A percentile compares a stretch with the other conserved stretches of the same genome.
Evolutionary conservation across 1,284 basidiomycete species (phyloP).

Genomic region (Neolentinus lepideus): DNA sequence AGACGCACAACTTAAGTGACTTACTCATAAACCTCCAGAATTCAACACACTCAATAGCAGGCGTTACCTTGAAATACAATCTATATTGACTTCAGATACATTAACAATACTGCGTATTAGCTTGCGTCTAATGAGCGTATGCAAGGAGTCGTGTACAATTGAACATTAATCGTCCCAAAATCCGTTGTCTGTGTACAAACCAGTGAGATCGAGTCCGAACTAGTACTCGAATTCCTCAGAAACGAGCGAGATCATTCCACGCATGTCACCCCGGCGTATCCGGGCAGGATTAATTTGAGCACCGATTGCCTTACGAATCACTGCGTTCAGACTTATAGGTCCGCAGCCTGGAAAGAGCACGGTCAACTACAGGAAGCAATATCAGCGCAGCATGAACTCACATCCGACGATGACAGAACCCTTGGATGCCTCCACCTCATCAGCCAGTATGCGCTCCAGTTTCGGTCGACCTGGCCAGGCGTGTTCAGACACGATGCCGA

Average conservation of each 20-base stretch:
- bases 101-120: too few species aligned
- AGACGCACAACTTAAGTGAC: too few species aligned
- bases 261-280: slow-evolving; percentile 52
- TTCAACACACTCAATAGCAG: too few species aligned
- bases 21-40: too few species aligned
- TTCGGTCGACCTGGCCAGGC: slow-evolving; percentile 73
- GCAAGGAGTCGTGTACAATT: too few species aligned
- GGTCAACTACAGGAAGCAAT: neutral
- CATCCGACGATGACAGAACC: slow-evolving; percentile 66
- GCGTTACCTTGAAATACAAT: too few species aligned
- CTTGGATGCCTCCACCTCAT: slow-evolving; percentile 52
- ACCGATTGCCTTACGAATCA: slow-evolving; percentile 65
- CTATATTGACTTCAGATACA: too few species aligned
- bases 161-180: neutral
- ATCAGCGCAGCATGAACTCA: slow-evolving; percentile 23
- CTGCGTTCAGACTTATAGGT: slow-evolving; percentile 63
- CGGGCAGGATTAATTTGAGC: slow-evolving; percentile 52
- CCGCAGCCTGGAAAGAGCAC: slow-evolving; percentile 51
- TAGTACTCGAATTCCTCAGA: slow-evolving; percentile 66
- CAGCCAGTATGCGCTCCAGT: slow-evolving; percentile 55
- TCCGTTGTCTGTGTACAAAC: neutral
- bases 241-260: slow-evolving; percentile 54
- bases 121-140: too few species aligned
- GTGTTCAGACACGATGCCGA: slow-evolving; percentile 60
- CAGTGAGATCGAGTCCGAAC: neutral